Percentiles rank a stretch among this genome's conserved stretches.
Conservation (phyloP, 192 early-diverging fungal genomes). For the Cladochytrium replicatum region DNA sequence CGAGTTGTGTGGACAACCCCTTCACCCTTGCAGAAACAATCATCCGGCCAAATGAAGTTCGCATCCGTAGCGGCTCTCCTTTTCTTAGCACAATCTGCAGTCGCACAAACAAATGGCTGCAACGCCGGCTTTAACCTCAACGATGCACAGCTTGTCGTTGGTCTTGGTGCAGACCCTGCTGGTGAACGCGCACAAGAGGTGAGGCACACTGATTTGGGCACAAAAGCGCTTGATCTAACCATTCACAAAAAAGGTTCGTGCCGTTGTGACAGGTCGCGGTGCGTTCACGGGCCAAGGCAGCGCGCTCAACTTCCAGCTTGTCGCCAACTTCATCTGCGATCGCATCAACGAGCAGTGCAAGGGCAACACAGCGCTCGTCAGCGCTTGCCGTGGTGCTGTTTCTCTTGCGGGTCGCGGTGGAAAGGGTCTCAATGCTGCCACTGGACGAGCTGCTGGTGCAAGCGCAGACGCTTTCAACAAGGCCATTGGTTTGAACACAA, state of each 20-base stretch:
- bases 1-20: too few relatives aligned
- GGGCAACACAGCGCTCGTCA: conserved; percentile 14
- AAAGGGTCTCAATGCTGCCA: conserved; percentile 5
- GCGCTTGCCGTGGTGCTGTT: too few relatives aligned
- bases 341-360: conserved; percentile 14
- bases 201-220: conserved; percentile 10
- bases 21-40: too few relatives aligned
- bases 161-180: conserved; percentile 11
- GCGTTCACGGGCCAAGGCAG: conserved; percentile 15
- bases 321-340: conserved; percentile 31
- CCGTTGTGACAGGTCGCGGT: too few relatives aligned
- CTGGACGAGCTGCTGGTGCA: conserved; percentile 1
- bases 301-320: conserved; percentile 17
- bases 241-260: too few relatives aligned
- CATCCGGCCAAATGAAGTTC: too few relatives aligned
- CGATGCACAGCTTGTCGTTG: conserved; percentile 11
- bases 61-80: too few relatives aligned
- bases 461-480: conserved; percentile 19
- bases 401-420: neutral
- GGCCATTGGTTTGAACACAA: conserved; percentile 16
- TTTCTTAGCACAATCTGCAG: too few relatives aligned
- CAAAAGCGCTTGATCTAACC: too few relatives aligned
- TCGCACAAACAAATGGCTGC: too few relatives aligned
- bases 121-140: too few relatives aligned
- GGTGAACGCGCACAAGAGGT: conserved; percentile 23